phyloP scores from a whole-genome alignment of 78 protist genomes.

The Diacronema lutheri region DNA sequence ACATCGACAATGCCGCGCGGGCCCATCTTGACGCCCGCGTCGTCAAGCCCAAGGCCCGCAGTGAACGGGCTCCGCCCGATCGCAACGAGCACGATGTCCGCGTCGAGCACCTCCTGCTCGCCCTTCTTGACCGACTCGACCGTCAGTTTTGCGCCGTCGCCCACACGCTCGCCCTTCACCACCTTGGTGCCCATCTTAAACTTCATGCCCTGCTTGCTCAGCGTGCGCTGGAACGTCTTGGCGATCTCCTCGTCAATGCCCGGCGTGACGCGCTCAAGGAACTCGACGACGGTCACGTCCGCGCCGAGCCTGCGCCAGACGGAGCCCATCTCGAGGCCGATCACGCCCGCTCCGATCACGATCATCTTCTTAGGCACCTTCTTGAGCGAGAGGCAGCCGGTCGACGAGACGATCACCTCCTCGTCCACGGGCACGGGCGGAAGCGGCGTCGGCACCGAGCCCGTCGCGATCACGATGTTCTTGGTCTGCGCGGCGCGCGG shows the following conservation, averaged over 20 bases:
- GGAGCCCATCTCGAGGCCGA: constrained; percentile 92
- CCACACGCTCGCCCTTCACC: no score
- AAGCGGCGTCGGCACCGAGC: constrained; percentile 80
- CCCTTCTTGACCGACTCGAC: constrained; percentile 69
- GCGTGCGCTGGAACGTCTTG: constrained; percentile 61
- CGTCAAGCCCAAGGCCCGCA: constrained; percentile 77
- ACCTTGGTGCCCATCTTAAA: constrained; percentile 85
- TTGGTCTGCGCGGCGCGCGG: constrained; percentile 59
- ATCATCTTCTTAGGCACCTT: constrained; percentile 90
- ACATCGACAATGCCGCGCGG: constrained; percentile 76
- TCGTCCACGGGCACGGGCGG: constrained; percentile 54
- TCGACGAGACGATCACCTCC: constrained; percentile 89
- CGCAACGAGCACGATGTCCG: constrained; percentile 87
- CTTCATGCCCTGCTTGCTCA: constrained; percentile 82
- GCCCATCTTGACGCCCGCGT: constrained; percentile 74
- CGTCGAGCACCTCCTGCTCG: constrained; percentile 19
- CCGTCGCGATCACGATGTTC: constrained; percentile 93
- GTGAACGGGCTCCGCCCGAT: constrained; percentile 94
- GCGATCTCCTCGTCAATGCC: constrained; percentile 66
- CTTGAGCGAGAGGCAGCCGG: constrained; percentile 91
- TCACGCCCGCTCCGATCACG: constrained; percentile 98
- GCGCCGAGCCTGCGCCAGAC: constrained; percentile 17
- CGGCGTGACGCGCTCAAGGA: constrained; percentile 64
- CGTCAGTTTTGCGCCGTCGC: constrained; percentile 51
- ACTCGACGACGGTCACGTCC: constrained; percentile 96